Percentiles rank a stretch among this genome's conserved stretches.
Evolutionary conservation across 257 asterid species (phyloP).

Genomic region (Galeopsis tetrahit): DNA sequence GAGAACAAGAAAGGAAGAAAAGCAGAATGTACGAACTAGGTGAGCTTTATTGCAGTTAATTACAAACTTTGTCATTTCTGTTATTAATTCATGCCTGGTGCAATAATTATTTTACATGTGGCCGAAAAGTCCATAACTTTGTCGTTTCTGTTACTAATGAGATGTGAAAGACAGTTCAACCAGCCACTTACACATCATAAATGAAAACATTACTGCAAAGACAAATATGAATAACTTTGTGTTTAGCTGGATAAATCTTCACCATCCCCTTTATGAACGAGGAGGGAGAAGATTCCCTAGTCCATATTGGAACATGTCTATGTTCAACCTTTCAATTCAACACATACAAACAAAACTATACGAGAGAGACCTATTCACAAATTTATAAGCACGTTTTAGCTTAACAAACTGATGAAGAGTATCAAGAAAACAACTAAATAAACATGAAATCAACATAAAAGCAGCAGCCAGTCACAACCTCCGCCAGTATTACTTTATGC

Average conservation of each 20-base stretch:
- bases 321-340: background rate
- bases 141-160: too few species aligned
- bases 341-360: background rate
- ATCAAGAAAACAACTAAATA: background rate
- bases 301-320: background rate
- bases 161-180: background rate
- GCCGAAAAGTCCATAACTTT: background rate
- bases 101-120: background rate
- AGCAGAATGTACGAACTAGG: background rate
- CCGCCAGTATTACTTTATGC: background rate
- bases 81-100: background rate
- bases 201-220: background rate
- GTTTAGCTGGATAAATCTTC: background rate
- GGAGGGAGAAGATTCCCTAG: background rate
- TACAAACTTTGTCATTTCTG: background rate
- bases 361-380: background rate
- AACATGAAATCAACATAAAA: background rate
- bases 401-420: background rate
- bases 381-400: background rate
- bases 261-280: background rate
- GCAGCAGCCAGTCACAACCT: background rate
- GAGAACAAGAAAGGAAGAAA: background rate
- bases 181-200: background rate
- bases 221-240: background rate
- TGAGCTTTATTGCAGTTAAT: background rate